Base-by-base conservation (phyloP, 2,329 filamentous ascomycete genomes). In the Neodidymelliopsis sp. region DNA sequence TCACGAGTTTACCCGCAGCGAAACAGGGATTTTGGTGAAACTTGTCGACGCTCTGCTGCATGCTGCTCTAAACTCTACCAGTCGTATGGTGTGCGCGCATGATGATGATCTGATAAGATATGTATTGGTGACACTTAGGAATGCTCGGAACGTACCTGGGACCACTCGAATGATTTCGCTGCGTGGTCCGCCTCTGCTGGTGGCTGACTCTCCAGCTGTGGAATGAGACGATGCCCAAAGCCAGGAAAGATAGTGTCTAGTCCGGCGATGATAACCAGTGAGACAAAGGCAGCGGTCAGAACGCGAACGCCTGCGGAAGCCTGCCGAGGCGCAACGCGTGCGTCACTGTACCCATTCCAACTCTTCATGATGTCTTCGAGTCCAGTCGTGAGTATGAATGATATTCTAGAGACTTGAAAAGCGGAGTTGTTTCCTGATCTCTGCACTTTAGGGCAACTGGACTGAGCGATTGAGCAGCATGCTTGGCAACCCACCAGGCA, bases 301-400 rank as follows among this genome's bases (percentile, higher is more conserved):
- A 50, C 43, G 36, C 52, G 43, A 53, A 40, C 46, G 38, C 42
- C 24, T 22, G 27, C 18, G 24, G 43, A 30, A 44, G 38, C 25
- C 19, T 36, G 45, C 30, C 47, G 56, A 39, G 34, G 49, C 41
- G 47, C 46, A 30, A 53, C 39, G 20, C 39, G 46, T 23, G 49
- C 48, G 28, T 49, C 36, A 31, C 40, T 52, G 24, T 49, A 19
- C 43, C 36, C 57, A 30, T 51, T 56, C 57, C 53, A 56, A 37
- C 35, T 60, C 50, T 66, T 66, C 63, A 65, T 63, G 24, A 42
- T 59, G 54, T 44, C 31, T 19, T 34, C 12, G 15, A 50, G 8
- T 38, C 28, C 29, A 35, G 19, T 28, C 24, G 48, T 36, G 28
- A 27, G 27, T 41, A 27, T 28, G 7, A 12, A 12, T 46, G 28